These are phyloP conservation scores for Fraxinus ornus DNA, from an alignment of 305 asterid genomes.

Conservation along the genomic window DNA sequence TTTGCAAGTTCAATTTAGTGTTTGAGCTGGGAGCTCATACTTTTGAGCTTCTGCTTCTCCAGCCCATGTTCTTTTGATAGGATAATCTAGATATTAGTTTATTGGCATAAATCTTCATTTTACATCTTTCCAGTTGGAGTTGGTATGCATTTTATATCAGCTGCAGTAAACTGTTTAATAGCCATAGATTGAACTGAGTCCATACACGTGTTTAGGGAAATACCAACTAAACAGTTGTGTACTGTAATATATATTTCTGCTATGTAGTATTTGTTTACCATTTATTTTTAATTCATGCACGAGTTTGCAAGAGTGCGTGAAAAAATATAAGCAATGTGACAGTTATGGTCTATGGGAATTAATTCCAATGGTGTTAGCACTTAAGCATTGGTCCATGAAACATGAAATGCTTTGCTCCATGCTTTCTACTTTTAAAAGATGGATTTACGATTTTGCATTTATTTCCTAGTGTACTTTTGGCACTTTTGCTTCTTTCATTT, in stretches of 20 bases:
- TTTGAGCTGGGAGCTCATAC: neutral
- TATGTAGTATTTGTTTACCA: neutral
- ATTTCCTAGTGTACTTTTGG: neutral
- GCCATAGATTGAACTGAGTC: neutral
- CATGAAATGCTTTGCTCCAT: neutral
- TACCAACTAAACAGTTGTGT: neutral
- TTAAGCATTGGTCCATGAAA: neutral
- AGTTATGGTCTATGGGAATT: neutral
- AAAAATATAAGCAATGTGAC: neutral
- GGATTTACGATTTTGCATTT: neutral
- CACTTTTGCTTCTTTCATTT: neutral
- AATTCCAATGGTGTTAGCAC: neutral
- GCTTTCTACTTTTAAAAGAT: neutral
- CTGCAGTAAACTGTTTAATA: neutral
- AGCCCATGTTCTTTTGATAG: neutral
- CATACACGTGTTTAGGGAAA: neutral
- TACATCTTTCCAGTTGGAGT: neutral
- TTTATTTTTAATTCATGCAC: neutral
- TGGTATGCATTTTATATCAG: neutral
- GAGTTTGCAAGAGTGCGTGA: neutral
- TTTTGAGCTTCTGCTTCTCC: neutral
- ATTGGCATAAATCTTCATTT: neutral
- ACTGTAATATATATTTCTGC: conserved; percentile 1
- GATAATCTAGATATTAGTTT: neutral
- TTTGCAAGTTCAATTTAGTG: neutral